Conservation (phyloP, 2,329 filamentous ascomycete species). For the Elsinoe necatrix region DNA sequence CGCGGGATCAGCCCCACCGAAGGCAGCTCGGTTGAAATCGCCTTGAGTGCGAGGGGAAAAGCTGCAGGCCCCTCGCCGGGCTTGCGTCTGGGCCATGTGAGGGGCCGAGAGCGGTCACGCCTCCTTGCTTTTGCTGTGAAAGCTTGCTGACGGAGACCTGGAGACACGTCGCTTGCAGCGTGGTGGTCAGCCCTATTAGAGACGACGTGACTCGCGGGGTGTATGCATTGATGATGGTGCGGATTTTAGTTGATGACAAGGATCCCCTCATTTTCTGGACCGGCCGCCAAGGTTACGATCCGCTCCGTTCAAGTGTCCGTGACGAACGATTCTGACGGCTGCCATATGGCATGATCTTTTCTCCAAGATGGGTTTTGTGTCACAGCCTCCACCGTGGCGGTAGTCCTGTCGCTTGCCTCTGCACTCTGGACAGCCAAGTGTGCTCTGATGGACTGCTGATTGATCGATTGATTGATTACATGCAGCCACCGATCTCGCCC, state of each 20-base stretch:
- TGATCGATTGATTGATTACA: background rate
- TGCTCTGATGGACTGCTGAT: too few relatives aligned
- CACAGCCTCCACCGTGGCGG: background rate
- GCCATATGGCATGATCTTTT: conserved; percentile 6
- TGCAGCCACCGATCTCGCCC: background rate
- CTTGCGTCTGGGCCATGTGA: background rate
- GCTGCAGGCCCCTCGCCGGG: background rate
- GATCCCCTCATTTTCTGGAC: background rate
- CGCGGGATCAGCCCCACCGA: background rate
- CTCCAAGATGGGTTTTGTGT: background rate
- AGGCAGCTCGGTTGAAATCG: background rate
- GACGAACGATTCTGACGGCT: background rate
- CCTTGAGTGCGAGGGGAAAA: background rate
- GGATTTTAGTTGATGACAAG: background rate
- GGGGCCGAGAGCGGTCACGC: background rate
- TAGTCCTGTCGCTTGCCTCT: background rate
- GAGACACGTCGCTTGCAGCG: background rate
- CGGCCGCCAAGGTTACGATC: conserved; percentile 4
- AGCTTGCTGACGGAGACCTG: background rate
- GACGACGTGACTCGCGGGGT: background rate
- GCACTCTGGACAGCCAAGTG: too few relatives aligned
- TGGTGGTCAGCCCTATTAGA: background rate
- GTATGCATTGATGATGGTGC: background rate
- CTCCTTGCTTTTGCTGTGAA: background rate
- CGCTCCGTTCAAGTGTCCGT: conserved; percentile 3